Percentiles rank a stretch among this genome's conserved stretches.
phyloP scores from a whole-genome alignment of 2,329 filamentous ascomycete species.

The Exophiala bonariae region DNA sequence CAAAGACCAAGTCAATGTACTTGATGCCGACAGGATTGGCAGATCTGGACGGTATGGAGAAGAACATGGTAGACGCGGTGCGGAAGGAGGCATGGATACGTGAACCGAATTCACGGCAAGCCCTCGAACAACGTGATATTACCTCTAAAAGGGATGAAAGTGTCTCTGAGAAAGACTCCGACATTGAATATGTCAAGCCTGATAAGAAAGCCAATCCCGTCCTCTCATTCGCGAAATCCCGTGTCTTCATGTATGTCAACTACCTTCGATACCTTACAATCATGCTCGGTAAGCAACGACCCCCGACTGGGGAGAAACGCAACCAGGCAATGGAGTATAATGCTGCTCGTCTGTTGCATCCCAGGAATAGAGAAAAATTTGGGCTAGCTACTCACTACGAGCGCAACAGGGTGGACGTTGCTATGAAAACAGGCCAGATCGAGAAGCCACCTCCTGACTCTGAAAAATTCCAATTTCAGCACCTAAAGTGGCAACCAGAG shows the following conservation, averaged over 20 bases:
- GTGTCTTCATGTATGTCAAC: constrained; percentile 7
- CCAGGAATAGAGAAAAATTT: neutral
- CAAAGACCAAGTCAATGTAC: constrained; percentile 16
- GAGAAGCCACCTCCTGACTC: neutral
- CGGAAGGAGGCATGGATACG: constrained; percentile 5
- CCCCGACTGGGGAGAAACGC: too few species aligned
- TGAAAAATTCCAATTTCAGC: constrained; percentile 5
- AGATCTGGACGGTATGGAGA: constrained; percentile 21
- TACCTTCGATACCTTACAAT: constrained; percentile 6
- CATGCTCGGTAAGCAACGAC: neutral
- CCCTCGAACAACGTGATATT: too few species aligned
- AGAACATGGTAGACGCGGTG: constrained; percentile 5
- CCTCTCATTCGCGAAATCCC: too few species aligned
- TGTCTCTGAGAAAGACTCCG: too few species aligned
- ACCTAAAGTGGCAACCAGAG: constrained; percentile 25
- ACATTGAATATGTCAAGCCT: neutral
- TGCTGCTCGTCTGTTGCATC: neutral
- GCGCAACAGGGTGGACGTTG: constrained; percentile 11
- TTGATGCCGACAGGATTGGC: constrained; percentile 21
- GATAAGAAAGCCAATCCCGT: neutral
- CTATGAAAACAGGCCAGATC: neutral
- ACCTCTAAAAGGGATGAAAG: too few species aligned
- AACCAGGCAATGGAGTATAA: neutral
- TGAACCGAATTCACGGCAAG: neutral
- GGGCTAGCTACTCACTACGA: constrained; percentile 15